phyloP scores from a whole-genome alignment of 1,284 basidiomycete genomes.

The Macrocybe sp. region DNA sequence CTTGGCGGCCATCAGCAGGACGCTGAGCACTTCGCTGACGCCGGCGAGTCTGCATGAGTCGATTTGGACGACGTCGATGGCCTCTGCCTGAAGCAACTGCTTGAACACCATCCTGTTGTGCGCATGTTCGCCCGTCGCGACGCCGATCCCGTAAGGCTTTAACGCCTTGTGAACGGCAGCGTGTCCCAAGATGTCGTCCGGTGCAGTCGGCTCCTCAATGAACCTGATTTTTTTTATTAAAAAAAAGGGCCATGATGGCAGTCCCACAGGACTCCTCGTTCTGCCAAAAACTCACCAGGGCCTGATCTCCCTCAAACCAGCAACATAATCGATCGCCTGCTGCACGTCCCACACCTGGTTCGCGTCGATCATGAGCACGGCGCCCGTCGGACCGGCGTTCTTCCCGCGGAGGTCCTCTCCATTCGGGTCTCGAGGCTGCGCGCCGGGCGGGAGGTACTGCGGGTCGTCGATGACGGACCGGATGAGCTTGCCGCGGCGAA shows the following conservation, averaged over 20 bases:
- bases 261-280: not conserved
- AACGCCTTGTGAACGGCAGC: constrained; percentile 78
- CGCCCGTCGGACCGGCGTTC: constrained; percentile 92
- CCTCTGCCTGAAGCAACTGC: constrained; percentile 89
- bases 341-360: constrained; percentile 97
- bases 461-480: constrained; percentile 94
- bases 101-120: constrained; percentile 98
- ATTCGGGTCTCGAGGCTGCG: constrained; percentile 56
- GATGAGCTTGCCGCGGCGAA: constrained; percentile 84
- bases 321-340: constrained; percentile 90
- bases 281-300: constrained; percentile 65
- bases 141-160: constrained; percentile 83
- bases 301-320: constrained; percentile 73
- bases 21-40: constrained; percentile 89
- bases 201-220: constrained; percentile 94
- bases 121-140: constrained; percentile 94
- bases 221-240: constrained; percentile 70
- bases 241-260: no score
- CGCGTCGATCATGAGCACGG: constrained; percentile 94
- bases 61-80: constrained; percentile 95
- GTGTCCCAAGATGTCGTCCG: constrained; percentile 86
- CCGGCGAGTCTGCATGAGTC: constrained; percentile 92
- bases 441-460: constrained; percentile 55
- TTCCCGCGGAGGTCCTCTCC: constrained; percentile 71
- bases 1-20: constrained; percentile 95